Evolutionary conservation across 164 flowering plant genomes (phyloP).

Genomic region (Kingdonia uniflora): DNA sequence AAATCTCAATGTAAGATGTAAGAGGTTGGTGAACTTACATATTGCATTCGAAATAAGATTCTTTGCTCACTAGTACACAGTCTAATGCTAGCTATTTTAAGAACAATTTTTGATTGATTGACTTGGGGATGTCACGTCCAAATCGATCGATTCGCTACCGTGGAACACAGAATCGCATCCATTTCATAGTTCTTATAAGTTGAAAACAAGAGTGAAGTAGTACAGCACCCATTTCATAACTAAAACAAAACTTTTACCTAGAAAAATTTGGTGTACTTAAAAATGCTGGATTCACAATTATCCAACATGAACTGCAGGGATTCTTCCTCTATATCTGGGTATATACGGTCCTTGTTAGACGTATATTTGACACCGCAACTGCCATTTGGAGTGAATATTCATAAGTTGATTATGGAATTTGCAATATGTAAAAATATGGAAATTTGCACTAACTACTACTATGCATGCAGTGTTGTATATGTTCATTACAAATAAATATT

Average conservation of each 20-base stretch:
- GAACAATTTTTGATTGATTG: constrained; percentile 67
- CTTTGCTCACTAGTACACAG: constrained; percentile 70
- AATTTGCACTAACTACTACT: too few species aligned
- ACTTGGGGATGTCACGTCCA: constrained; percentile 79
- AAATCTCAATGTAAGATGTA: not conserved
- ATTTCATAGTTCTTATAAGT: not conserved
- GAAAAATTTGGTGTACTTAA: constrained; percentile 77
- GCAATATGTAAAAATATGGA: not conserved
- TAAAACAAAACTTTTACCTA: constrained; percentile 34
- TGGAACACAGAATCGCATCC: constrained; percentile 14
- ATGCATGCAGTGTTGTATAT: not conserved
- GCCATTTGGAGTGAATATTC: constrained; percentile 55
- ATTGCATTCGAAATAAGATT: constrained; percentile 84
- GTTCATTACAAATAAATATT: not conserved
- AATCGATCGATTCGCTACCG: constrained; percentile 78
- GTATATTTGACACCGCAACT: constrained; percentile 68
- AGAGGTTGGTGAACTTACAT: constrained; percentile 42
- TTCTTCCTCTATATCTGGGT: constrained; percentile 71
- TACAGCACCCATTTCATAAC: not conserved
- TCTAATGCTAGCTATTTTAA: constrained; percentile 83
- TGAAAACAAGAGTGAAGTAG: not conserved
- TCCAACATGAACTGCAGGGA: constrained; percentile 79
- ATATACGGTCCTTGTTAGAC: constrained; percentile 49
- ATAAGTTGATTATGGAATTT: not conserved
- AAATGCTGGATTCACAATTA: constrained; percentile 79